These are phyloP conservation scores for Phlyctochytrium arcticum DNA, from an alignment of 192 early-diverging fungal genomes.

Conservation along the genomic window DNA sequence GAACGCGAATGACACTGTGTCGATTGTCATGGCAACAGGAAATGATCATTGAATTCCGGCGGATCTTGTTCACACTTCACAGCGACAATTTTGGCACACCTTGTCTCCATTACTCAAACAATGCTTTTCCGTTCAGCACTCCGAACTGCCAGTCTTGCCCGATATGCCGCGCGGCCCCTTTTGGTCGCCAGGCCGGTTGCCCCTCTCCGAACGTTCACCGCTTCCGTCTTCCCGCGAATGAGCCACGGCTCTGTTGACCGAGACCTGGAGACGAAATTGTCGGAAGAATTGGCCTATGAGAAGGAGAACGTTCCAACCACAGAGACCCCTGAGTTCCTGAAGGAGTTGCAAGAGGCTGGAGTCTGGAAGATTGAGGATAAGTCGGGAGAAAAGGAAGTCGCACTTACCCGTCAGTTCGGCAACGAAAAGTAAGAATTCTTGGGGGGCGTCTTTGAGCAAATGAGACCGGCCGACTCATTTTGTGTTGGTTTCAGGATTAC, in stretches of 20 bases:
- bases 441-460: background rate
- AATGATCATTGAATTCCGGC: too few species aligned
- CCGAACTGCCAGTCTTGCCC: background rate
- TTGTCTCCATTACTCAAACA: too few species aligned
- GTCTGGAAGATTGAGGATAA: conserved; percentile 73
- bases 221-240: conserved; percentile 8
- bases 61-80: too few species aligned
- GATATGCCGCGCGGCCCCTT: background rate
- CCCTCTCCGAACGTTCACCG: background rate
- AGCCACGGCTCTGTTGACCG: conserved; percentile 45
- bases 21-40: too few species aligned
- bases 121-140: conserved; percentile 8
- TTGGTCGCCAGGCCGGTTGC: background rate
- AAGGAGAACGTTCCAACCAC: conserved; percentile 47
- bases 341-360: conserved; percentile 63
- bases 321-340: conserved; percentile 62
- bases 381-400: conserved; percentile 72
- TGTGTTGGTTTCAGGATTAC: conserved; percentile 57
- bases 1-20: too few species aligned
- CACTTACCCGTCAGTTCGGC: conserved; percentile 78
- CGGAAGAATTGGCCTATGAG: conserved; percentile 76
- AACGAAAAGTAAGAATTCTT: conserved; percentile 69
- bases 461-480: background rate
- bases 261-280: conserved; percentile 68
- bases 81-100: too few species aligned